Conservation (phyloP, 306 rosid genomes). For the Rosa multiflora region DNA sequence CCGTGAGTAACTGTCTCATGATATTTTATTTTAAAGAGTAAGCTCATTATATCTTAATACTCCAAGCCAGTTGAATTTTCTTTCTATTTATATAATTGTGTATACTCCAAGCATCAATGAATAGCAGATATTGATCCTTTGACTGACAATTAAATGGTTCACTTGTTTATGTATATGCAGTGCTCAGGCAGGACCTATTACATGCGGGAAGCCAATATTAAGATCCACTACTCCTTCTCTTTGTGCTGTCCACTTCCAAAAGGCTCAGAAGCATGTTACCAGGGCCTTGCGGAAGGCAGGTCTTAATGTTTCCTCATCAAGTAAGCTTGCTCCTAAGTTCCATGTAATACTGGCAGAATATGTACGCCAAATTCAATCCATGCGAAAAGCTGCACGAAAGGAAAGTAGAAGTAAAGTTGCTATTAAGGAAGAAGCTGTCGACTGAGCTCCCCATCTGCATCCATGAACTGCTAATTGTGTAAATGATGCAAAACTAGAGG, state of each 20-base stretch:
- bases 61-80: neutral
- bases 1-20: neutral
- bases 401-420: slow-evolving; percentile 24
- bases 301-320: slow-evolving; percentile 43
- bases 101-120: neutral
- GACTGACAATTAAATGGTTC: neutral
- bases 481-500: slow-evolving; percentile 5
- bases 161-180: slow-evolving; percentile 31
- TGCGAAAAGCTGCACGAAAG: slow-evolving; percentile 35
- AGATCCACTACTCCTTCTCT: slow-evolving; percentile 56
- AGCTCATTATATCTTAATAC: neutral
- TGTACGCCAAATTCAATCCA: slow-evolving; percentile 49
- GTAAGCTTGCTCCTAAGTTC: slow-evolving; percentile 49
- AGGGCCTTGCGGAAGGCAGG: slow-evolving; percentile 53
- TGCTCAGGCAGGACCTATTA: slow-evolving; percentile 54
- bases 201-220: slow-evolving; percentile 64
- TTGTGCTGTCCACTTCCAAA: slow-evolving; percentile 53
- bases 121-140: neutral
- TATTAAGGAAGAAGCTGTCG: slow-evolving; percentile 29
- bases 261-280: slow-evolving; percentile 51
- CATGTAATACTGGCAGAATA: slow-evolving; percentile 47
- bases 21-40: neutral
- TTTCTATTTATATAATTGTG: neutral
- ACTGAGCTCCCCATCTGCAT: neutral
- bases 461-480: neutral